Conservation (phyloP, 257 asterid species). For the Marsdenia floribunda region DNA sequence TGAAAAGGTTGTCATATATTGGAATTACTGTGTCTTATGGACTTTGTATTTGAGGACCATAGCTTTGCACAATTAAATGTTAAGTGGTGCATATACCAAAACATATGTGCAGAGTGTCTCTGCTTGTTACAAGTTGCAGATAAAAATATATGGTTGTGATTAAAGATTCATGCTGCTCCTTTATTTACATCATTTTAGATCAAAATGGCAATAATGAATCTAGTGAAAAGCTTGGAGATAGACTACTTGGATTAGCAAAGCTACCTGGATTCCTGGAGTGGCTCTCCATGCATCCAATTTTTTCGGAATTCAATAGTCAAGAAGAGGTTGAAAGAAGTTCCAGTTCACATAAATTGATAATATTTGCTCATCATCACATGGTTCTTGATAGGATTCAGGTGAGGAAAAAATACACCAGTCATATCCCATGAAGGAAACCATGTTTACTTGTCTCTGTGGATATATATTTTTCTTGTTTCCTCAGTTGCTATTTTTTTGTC, state of each 20-base stretch:
- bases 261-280: conserved; percentile 88
- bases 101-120: not conserved
- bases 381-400: conserved; percentile 97
- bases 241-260: conserved; percentile 82
- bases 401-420: conserved; percentile 14
- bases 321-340: conserved; percentile 46
- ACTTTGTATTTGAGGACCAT: not conserved
- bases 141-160: not conserved
- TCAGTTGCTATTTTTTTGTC: not conserved
- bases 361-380: conserved; percentile 93
- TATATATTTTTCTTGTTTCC: not conserved
- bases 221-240: conserved; percentile 51
- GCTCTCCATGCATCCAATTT: conserved; percentile 86
- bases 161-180: conserved; percentile 1
- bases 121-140: not conserved
- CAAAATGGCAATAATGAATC: conserved; percentile 35
- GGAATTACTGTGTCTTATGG: not conserved
- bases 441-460: not conserved
- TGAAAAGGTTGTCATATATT: not conserved
- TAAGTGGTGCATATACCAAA: not conserved
- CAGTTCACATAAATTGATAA: conserved; percentile 83
- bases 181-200: conserved; percentile 39
- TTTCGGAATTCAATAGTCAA: conserved; percentile 53
- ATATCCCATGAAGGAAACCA: not conserved
- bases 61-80: not conserved